Base-by-base conservation (phyloP, 257 asterid species). In the Anisodus tanguticus region DNA sequence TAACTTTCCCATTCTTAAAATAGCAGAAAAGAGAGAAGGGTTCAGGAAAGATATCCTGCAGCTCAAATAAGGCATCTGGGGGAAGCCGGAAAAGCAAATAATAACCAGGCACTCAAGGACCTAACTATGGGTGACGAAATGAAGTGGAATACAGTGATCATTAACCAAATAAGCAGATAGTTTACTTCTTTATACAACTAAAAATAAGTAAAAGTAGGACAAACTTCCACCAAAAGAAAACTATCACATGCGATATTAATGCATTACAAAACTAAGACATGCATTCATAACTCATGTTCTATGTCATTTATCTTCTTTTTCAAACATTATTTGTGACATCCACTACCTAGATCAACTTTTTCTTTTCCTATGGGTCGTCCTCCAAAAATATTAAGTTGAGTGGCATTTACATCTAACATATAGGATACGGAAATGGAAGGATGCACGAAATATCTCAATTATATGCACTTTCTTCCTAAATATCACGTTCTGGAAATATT, bases 191-290 rank as follows among this genome's bases (percentile, higher is more conserved):
- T 70, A 41, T 41, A 70, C 79, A 70, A 39, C 55, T 70, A 70
- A 41, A 43, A 39, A 3, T 41, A 70, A 17, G 55, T 70, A 70
- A 39, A 70, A 37, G 4, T n/a, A 41, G 35, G 55, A 41, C 55
- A 41, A 70, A 43, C 79, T 70, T 70, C 35, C 55, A 70, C 79
- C 79, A 41, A 70, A 43, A 70, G 79, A 43, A 70, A 70, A 17
- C 35, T 70, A 39, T 8, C 55, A 41, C 54, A 70, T 41, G 35
- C 8, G 1, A 70, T 22, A 68, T 17, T 62, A 62, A 62, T 62
- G 69, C 39, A 22, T 22, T 62, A 62, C 39, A 62, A 19, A 60
- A 62, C 69, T 62, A 68, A 39, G n/a, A 39, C 3, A 4, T 66
- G 45, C 70, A 66, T 68, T 39, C 26, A 68, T 68, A 37, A 68